A percentile compares a stretch with the other conserved stretches of the same genome.
phyloP scores from a whole-genome alignment of 495 filamentous ascomycete genomes.

The Parathielavia appendiculata region DNA sequence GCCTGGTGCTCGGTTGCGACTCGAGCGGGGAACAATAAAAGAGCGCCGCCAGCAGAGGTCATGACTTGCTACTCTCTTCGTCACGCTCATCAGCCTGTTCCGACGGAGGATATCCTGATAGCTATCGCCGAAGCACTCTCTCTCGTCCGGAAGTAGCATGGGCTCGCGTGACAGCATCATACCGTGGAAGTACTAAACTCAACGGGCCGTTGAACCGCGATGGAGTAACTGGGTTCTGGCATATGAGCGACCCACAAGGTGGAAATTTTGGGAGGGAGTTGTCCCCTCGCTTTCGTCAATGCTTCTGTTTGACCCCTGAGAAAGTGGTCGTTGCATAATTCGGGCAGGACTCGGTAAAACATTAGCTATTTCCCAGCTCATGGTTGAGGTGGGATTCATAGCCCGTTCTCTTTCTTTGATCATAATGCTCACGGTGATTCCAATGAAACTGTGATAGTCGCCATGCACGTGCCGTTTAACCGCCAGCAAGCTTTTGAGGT shows the following conservation, averaged over 20 bases:
- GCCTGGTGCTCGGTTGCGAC: neutral
- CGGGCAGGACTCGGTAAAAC: too few relatives aligned
- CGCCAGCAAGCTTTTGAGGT: neutral
- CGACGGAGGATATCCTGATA: neutral
- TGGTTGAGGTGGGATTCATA: too few relatives aligned
- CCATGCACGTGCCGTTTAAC: too few relatives aligned
- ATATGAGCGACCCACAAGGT: neutral
- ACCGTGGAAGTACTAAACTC: neutral
- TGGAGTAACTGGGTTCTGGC: neutral
- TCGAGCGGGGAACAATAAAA: neutral
- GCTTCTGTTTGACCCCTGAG: neutral
- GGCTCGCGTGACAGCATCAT: neutral
- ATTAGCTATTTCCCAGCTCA: too few relatives aligned
- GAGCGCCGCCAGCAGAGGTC: neutral
- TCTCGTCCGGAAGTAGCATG: neutral
- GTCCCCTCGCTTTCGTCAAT: neutral
- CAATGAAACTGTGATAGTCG: too few relatives aligned
- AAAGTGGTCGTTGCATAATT: neutral
- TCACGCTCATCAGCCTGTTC: neutral
- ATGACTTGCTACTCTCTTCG: neutral
- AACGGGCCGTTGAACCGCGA: neutral
- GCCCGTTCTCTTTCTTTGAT: too few relatives aligned
- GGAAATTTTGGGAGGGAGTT: neutral
- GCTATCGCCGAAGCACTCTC: neutral
- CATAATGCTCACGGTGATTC: too few relatives aligned